Evolutionary conservation across 345 rosid genomes (phyloP).

Genomic region (Atalantia buxifolia): DNA sequence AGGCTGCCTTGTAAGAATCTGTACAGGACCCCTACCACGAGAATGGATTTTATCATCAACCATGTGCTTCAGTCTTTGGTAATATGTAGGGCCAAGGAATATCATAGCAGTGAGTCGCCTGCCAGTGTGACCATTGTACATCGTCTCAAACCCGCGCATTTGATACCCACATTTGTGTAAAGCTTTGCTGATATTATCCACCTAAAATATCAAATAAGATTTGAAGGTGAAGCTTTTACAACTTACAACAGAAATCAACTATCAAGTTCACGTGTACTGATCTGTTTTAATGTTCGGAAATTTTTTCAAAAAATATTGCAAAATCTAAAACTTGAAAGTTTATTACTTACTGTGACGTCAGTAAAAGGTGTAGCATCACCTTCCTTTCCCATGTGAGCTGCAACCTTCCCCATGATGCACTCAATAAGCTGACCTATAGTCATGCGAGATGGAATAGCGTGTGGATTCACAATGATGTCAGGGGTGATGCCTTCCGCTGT

Average conservation of each 20-base stretch:
- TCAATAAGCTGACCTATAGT: slow-evolving; percentile 98
- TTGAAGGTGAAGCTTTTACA: neutral
- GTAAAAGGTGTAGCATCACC: slow-evolving; percentile 99
- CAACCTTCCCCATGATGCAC: slow-evolving; percentile 99
- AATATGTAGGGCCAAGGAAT: slow-evolving; percentile 97
- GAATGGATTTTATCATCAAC: slow-evolving; percentile 98
- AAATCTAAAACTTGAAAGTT: neutral
- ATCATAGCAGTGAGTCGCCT: slow-evolving; percentile 83
- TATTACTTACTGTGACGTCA: slow-evolving; percentile 81
- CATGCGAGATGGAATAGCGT: slow-evolving; percentile 99
- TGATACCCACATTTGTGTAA: slow-evolving; percentile 98
- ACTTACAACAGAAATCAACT: neutral
- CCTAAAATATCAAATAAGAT: slow-evolving; percentile 36
- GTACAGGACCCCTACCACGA: slow-evolving; percentile 97
- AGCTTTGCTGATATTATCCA: slow-evolving; percentile 97
- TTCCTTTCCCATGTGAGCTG: slow-evolving; percentile 99
- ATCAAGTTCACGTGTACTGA: neutral
- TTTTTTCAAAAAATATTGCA: too few relatives aligned
- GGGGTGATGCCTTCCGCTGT: slow-evolving; percentile 94
- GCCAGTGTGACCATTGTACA: slow-evolving; percentile 98
- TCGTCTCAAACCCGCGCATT: slow-evolving; percentile 96
- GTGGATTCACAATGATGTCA: slow-evolving; percentile 92
- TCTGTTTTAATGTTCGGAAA: neutral
- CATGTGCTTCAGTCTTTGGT: slow-evolving; percentile 96
- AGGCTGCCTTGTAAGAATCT: slow-evolving; percentile 93